phyloP scores from a whole-genome alignment of 352 stramenopile species.

The Phytopythium helicoides region DNA sequence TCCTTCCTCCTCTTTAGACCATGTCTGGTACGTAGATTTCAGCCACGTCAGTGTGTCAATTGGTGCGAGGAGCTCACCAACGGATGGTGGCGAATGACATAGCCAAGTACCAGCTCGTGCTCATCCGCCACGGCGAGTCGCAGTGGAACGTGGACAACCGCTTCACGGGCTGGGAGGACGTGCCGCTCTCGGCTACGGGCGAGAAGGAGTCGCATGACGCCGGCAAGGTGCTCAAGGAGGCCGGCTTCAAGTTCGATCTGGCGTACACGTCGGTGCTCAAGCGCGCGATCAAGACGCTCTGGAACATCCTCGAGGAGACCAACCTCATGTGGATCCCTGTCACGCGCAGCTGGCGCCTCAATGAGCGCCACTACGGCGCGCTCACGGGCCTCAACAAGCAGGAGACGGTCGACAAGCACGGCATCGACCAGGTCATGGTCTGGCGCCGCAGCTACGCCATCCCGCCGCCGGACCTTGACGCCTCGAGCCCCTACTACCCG shows the following conservation, averaged over 20 bases:
- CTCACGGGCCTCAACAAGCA: constrained; percentile 99
- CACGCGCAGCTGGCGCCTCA: constrained; percentile 92
- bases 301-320: constrained; percentile 95
- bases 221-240: constrained; percentile 92
- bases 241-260: constrained; percentile 93
- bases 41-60: too few relatives aligned
- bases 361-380: constrained; percentile 98
- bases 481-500: constrained; percentile 86
- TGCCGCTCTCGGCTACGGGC: constrained; percentile 87
- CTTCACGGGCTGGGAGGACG: constrained; percentile 99
- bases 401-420: constrained; percentile 98
- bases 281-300: constrained; percentile 97
- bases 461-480: constrained; percentile 92
- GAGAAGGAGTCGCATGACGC: constrained; percentile 93
- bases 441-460: constrained; percentile 98
- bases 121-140: constrained; percentile 96
- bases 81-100: background rate
- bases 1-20: background rate
- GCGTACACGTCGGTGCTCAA: constrained; percentile 97
- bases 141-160: constrained; percentile 98
- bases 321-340: constrained; percentile 98
- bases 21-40: constrained; percentile 18
- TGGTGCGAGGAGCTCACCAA: too few relatives aligned
- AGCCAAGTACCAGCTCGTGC: constrained; percentile 86
- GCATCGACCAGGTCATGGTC: constrained; percentile 97